These are phyloP conservation scores for Penicillium sumatraense DNA, from an alignment of 2,329 filamentous ascomycete genomes.

Conservation along the genomic window DNA sequence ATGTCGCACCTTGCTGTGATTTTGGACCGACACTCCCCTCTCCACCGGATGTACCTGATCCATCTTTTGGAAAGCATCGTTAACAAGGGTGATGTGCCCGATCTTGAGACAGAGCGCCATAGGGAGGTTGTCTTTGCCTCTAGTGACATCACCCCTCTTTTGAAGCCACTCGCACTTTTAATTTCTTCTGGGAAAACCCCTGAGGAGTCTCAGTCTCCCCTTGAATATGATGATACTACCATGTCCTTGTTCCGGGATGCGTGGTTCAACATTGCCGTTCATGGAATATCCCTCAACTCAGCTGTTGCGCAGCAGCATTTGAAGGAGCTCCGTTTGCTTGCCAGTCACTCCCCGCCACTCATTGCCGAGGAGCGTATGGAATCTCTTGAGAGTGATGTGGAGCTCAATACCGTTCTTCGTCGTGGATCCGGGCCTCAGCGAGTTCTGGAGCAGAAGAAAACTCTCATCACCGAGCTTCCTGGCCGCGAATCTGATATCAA, in stretches of 20 bases:
- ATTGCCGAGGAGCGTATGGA: slow-evolving; percentile 88
- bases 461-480: slow-evolving; percentile 74
- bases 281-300: slow-evolving; percentile 81
- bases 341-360: slow-evolving; percentile 82
- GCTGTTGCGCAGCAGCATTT: slow-evolving; percentile 73
- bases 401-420: slow-evolving; percentile 90
- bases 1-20: slow-evolving; percentile 76
- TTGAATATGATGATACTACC: slow-evolving; percentile 66
- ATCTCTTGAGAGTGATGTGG: slow-evolving; percentile 92
- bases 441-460: slow-evolving; percentile 78
- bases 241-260: slow-evolving; percentile 81
- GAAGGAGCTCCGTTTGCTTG: slow-evolving; percentile 80
- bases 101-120: slow-evolving; percentile 72
- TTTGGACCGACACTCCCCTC: slow-evolving; percentile 68
- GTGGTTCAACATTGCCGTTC: slow-evolving; percentile 97
- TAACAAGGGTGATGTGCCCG: slow-evolving; percentile 84
- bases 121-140: slow-evolving; percentile 82
- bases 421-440: slow-evolving; percentile 77
- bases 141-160: slow-evolving; percentile 82
- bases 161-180: slow-evolving; percentile 85
- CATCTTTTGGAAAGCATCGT: slow-evolving; percentile 86
- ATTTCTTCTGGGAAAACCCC: slow-evolving; percentile 58
- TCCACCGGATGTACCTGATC: slow-evolving; percentile 82
- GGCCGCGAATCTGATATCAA: slow-evolving; percentile 78
- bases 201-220: slow-evolving; percentile 33